Conservation (phyloP, 2,329 filamentous ascomycete genomes). For the Claviceps sp. region DNA sequence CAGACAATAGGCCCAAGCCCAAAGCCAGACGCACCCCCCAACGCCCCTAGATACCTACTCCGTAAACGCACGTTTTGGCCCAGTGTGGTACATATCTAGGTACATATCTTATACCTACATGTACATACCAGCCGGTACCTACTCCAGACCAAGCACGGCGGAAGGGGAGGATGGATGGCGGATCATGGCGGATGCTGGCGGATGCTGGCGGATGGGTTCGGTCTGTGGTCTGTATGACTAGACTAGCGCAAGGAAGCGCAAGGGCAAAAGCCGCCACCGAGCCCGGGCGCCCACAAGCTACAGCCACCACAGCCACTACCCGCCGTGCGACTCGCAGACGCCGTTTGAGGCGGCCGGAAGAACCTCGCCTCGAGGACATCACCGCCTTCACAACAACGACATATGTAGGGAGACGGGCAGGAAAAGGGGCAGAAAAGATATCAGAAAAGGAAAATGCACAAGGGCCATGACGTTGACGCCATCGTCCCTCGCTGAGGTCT, state of each 20-base stretch:
- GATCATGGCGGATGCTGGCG: neutral
- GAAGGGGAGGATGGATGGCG: neutral
- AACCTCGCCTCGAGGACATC: neutral
- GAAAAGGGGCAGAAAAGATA: neutral
- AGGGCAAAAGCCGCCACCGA: slow-evolving; percentile 6
- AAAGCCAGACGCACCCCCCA: neutral
- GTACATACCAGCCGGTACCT: neutral
- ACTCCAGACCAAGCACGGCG: neutral
- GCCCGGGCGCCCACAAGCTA: neutral
- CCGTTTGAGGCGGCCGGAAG: neutral
- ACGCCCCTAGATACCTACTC: neutral
- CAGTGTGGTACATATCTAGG: too few relatives aligned
- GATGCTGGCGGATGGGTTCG: slow-evolving; percentile 3
- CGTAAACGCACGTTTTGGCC: too few relatives aligned
- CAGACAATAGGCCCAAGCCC: neutral
- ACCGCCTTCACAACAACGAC: neutral
- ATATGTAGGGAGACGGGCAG: neutral
- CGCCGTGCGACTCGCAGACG: slow-evolving; percentile 1
- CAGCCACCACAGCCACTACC: neutral
- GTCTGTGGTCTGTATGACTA: slow-evolving; percentile 5
- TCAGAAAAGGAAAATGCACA: neutral
- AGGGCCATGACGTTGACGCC: neutral
- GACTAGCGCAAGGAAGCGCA: slow-evolving; percentile 7
- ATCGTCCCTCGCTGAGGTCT: too few relatives aligned
- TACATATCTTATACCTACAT: too few relatives aligned